Evolutionary conservation across 805 yeast genomes (phyloP).

Genomic region (Wickerhamiella spandovensis): DNA sequence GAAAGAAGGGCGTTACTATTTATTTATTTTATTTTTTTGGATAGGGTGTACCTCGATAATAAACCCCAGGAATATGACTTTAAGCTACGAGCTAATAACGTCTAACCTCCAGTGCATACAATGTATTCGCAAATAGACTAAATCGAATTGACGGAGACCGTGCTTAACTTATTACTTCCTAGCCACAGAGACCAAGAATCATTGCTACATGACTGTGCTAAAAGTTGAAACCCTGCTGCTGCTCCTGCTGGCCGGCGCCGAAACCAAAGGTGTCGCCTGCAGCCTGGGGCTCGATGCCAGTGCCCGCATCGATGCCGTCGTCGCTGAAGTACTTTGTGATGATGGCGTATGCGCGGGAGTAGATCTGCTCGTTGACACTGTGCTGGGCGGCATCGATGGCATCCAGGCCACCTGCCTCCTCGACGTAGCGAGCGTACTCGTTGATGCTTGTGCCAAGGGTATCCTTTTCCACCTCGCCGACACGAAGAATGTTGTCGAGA

Average conservation of each 20-base stretch:
- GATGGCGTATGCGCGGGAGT: conserved; percentile 77
- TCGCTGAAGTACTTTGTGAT: conserved; percentile 85
- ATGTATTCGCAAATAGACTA: too few species aligned
- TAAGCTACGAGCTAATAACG: too few species aligned
- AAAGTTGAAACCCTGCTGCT: conserved; percentile 1
- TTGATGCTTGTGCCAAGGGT: conserved; percentile 54
- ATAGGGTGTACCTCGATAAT: too few species aligned
- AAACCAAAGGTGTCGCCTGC: conserved; percentile 80
- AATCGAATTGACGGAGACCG: too few species aligned
- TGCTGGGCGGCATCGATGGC: conserved; percentile 87
- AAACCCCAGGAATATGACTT: too few species aligned
- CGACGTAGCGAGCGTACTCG: conserved; percentile 81
- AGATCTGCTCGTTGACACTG: conserved; percentile 83
- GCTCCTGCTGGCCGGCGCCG: conserved; percentile 29
- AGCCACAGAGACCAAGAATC: background rate
- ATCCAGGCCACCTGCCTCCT: conserved; percentile 98
- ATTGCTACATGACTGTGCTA: background rate
- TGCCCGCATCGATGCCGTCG: conserved; percentile 43
- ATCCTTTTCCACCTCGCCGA: conserved; percentile 89
- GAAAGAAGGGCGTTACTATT: too few species aligned
- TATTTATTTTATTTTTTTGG: too few species aligned
- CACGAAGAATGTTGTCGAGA: conserved; percentile 79
- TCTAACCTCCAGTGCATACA: too few species aligned
- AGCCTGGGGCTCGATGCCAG: conserved; percentile 55
- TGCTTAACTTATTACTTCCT: background rate